Evolutionary conservation across 2,329 filamentous ascomycete species (phyloP).

Genomic region (Pleoardoris graminearum): DNA sequence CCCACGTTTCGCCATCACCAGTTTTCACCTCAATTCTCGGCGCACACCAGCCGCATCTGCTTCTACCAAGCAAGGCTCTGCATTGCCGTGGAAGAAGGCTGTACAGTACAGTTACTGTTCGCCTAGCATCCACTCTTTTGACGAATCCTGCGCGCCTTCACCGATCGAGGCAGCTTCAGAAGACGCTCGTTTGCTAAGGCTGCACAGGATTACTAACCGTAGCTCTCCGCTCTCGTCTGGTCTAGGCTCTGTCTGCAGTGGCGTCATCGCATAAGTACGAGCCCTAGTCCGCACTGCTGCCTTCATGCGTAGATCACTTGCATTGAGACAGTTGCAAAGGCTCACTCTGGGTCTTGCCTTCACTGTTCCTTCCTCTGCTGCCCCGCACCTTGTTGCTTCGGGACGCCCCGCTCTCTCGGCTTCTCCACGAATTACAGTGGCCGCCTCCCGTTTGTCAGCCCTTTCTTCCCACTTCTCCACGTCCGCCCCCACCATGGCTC

Average conservation of each 20-base stretch:
- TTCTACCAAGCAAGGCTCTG: not conserved
- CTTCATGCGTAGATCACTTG: slow-evolving; percentile 42
- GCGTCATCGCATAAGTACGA: slow-evolving; percentile 39
- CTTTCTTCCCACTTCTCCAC: slow-evolving; percentile 55
- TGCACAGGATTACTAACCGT: slow-evolving; percentile 33
- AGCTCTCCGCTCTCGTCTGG: slow-evolving; percentile 15
- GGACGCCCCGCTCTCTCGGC: slow-evolving; percentile 35
- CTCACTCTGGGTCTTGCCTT: slow-evolving; percentile 33
- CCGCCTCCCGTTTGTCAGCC: slow-evolving; percentile 48
- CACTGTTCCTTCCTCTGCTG: slow-evolving; percentile 27
- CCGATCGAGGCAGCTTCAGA: not conserved
- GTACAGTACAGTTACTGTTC: not conserved
- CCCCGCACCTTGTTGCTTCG: slow-evolving; percentile 32
- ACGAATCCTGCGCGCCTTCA: not conserved
- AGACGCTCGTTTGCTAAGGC: slow-evolving; percentile 7
- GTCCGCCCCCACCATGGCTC: slow-evolving; percentile 52
- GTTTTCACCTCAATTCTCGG: not conserved
- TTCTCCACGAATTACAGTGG: slow-evolving; percentile 44
- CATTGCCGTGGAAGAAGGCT: not conserved
- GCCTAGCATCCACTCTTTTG: slow-evolving; percentile 3
- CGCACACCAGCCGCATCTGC: not conserved
- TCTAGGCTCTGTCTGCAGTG: slow-evolving; percentile 21
- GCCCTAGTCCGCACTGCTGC: slow-evolving; percentile 21
- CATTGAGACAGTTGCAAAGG: slow-evolving; percentile 34
- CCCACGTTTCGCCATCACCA: slow-evolving; percentile 5